Evolutionary conservation across 768 basidiomycete genomes (phyloP).

Genomic region (Rhizopogon vinicolor): DNA sequence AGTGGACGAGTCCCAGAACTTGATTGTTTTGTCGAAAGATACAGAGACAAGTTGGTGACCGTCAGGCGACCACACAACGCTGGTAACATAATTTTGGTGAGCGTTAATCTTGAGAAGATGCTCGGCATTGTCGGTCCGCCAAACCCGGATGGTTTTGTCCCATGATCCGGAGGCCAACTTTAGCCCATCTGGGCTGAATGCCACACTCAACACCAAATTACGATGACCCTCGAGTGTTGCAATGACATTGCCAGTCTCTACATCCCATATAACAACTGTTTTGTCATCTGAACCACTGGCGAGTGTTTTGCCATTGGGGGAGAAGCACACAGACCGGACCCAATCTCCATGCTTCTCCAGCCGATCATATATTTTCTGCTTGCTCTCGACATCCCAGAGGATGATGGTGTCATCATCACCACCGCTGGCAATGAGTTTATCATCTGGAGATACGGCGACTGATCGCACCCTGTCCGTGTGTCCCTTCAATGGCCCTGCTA

Average conservation of each 20-base stretch:
- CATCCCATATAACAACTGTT: constrained; percentile 6
- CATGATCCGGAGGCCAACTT: constrained; percentile 7
- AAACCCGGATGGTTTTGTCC: not conserved
- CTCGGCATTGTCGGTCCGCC: not conserved
- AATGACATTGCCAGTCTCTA: not conserved
- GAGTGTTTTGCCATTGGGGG: constrained; percentile 36
- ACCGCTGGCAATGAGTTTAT: constrained; percentile 1
- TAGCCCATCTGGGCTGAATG: constrained; percentile 5
- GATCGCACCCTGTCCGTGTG: constrained; percentile 1
- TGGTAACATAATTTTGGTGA: not conserved
- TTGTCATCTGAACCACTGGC: constrained; percentile 35
- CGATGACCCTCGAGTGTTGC: not conserved
- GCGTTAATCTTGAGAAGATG: not conserved
- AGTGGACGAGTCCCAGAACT: not conserved
- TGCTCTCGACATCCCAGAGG: constrained; percentile 6
- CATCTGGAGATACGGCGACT: constrained; percentile 7
- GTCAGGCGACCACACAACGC: not conserved
- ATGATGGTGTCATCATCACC: constrained; percentile 13
- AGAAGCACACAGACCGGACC: constrained; percentile 31
- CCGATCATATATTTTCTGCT: not conserved
- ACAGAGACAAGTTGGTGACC: not conserved
- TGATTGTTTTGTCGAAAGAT: not conserved
- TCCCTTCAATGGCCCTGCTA: not conserved
- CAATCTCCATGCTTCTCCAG: constrained; percentile 13
- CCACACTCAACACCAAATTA: not conserved